These are phyloP conservation scores for Aspergillus heteromorphus DNA, from an alignment of 495 filamentous ascomycete genomes.

Conservation along the genomic window DNA sequence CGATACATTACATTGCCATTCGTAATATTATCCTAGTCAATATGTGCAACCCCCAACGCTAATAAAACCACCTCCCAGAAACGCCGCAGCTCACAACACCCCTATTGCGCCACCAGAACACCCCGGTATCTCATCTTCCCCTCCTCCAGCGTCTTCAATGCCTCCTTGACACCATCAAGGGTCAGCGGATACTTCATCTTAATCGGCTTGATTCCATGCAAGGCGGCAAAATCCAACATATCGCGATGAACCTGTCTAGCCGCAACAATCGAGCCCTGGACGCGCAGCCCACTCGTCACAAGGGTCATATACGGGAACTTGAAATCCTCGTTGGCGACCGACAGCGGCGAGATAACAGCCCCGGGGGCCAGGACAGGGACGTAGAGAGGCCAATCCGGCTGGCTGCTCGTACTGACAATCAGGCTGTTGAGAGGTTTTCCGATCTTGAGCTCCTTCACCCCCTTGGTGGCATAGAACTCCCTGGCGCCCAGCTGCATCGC, in stretches of 20 bases:
- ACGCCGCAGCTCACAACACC: neutral
- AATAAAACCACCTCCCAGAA: no score
- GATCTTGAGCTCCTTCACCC: constrained; percentile 29
- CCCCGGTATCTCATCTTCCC: constrained; percentile 59
- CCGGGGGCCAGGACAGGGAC: constrained; percentile 36
- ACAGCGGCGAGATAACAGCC: constrained; percentile 49
- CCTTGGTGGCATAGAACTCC: constrained; percentile 46
- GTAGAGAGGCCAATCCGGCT: constrained; percentile 38
- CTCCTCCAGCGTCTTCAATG: constrained; percentile 45
- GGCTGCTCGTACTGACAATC: constrained; percentile 42
- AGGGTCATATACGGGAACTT: constrained; percentile 49
- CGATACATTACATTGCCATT: no score
- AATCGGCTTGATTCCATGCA: constrained; percentile 51
- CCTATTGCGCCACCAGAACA: constrained; percentile 31
- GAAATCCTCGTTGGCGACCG: constrained; percentile 43
- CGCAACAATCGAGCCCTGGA: constrained; percentile 52
- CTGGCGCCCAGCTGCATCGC: constrained; percentile 46
- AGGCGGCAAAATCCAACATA: constrained; percentile 55
- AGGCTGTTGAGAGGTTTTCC: constrained; percentile 35
- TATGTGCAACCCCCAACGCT: no score
- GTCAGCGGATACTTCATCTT: constrained; percentile 53
- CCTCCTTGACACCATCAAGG: constrained; percentile 46
- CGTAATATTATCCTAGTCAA: no score
- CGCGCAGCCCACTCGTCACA: constrained; percentile 38
- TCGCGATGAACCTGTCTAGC: constrained; percentile 42